Base-by-base conservation (phyloP, 495 filamentous ascomycete species). In the Lasiosphaeria ovina region DNA sequence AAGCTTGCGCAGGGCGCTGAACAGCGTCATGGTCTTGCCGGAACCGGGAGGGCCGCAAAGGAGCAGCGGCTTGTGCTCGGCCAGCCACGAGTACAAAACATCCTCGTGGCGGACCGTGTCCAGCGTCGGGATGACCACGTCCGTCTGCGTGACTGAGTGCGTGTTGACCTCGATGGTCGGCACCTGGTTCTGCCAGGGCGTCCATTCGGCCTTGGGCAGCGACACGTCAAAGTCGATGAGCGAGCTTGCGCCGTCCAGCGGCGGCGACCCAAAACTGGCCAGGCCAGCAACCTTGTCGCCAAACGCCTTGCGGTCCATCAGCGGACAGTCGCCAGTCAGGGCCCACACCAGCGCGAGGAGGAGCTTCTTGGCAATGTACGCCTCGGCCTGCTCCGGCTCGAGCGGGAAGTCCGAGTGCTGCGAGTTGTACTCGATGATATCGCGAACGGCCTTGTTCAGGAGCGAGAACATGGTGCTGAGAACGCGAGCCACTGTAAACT, bases 21-120 rank as follows among this genome's bases (percentile, higher is more conserved):
- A 99, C 17, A 99, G 78, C 31, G 94, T 99, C 94, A 99, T 99
- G 3, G 94, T 99, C 79, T 99, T 99, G 77, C 94, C 94, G 44
- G 94, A 98, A 71, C 94, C 94, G 57, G 94, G 94, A 72, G 94
- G 94, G 77, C 94, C 95, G 73, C 94, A 99, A 17, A 99, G 86
- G 9, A 99, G 78, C 24, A 99, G 80, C 24, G 95, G 94, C 75
- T 98, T 99, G 73, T 99, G 94, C 68, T 99, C 94, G 10, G 95
- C 94, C 24, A 99, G 83, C 95, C 94, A 99, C 16, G 95, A 97
- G 76, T 99, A 97, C 31, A 99, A 80, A 34, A 99, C 87, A 77
- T 97, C 95, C 75, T 99, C 94, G 66, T 99, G 94, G 36, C 94
- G 90, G 44, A 98, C 86, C 48, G 95, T 99, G 72, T 99, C 94